Evolutionary conservation across 2,329 filamentous ascomycete genomes (phyloP).

Genomic region (Boeremia exigua): DNA sequence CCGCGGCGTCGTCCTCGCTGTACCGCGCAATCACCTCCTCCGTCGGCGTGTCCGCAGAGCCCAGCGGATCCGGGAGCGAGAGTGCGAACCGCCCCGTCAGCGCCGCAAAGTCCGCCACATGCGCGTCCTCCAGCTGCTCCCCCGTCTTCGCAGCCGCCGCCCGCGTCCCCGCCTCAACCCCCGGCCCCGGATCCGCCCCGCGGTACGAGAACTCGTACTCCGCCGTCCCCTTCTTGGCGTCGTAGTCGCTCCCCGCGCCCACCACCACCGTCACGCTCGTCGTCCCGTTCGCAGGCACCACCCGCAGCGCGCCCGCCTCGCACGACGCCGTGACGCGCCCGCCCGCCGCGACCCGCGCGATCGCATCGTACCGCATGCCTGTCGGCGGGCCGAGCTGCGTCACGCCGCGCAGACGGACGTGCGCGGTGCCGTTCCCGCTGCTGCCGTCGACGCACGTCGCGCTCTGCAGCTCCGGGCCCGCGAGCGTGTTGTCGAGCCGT

Average conservation of each 20-base stretch:
- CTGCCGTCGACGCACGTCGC: constrained; percentile 40
- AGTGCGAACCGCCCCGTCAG: constrained; percentile 52
- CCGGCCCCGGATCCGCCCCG: constrained; percentile 53
- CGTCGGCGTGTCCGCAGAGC: constrained; percentile 52
- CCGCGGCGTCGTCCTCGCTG: constrained; percentile 27
- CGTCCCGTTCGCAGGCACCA: constrained; percentile 18
- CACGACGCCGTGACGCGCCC: constrained; percentile 24
- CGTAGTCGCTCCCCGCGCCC: constrained; percentile 57
- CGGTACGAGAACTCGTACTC: constrained; percentile 56
- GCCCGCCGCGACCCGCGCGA: constrained; percentile 37
- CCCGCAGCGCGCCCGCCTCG: constrained; percentile 11
- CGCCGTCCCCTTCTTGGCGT: constrained; percentile 57
- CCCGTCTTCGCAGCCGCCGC: constrained; percentile 45
- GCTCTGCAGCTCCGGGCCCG: constrained; percentile 35
- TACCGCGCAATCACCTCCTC: constrained; percentile 40
- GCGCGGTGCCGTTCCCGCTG: constrained; percentile 38
- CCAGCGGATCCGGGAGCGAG: constrained; percentile 53
- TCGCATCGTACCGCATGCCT: constrained; percentile 55
- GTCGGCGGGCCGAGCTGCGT: constrained; percentile 51
- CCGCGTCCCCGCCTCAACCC: constrained; percentile 46
- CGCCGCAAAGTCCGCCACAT: constrained; percentile 52
- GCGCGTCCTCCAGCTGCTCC: constrained; percentile 39
- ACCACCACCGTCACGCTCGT: constrained; percentile 51
- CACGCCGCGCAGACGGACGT: constrained; percentile 27
- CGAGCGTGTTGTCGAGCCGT: constrained; percentile 52